Evolutionary conservation across 352 stramenopile species (phyloP).

Genomic region (Pilasporangium apinafurcum): DNA sequence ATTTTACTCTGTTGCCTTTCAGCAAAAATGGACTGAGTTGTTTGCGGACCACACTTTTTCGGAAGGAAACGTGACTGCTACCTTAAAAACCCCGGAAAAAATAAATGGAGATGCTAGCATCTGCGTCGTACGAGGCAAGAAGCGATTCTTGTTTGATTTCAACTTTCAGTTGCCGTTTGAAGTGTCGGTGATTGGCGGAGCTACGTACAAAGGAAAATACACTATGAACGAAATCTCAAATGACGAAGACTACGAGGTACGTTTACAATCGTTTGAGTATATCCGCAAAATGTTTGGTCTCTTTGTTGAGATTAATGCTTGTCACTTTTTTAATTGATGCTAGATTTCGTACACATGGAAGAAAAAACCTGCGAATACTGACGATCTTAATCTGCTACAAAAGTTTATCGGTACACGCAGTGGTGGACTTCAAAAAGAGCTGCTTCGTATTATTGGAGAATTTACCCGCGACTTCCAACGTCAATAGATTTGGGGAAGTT

Average conservation of each 20-base stretch:
- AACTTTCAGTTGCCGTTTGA: slow-evolving; percentile 72
- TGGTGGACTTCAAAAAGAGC: slow-evolving; percentile 55
- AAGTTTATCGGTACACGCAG: slow-evolving; percentile 39
- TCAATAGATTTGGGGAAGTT: slow-evolving; percentile 56
- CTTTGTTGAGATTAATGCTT: background rate
- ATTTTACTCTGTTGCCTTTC: background rate
- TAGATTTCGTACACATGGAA: slow-evolving; percentile 53
- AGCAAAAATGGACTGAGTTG: slow-evolving; percentile 56
- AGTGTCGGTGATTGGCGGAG: slow-evolving; percentile 37
- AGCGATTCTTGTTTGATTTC: slow-evolving; percentile 86
- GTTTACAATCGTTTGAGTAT: no score
- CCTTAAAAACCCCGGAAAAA: slow-evolving; percentile 59
- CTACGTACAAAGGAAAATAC: slow-evolving; percentile 57
- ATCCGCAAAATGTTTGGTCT: no score
- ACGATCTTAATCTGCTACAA: slow-evolving; percentile 36
- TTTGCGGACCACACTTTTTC: slow-evolving; percentile 32
- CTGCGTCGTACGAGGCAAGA: slow-evolving; percentile 85
- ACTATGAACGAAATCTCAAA: slow-evolving; percentile 83
- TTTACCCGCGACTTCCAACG: slow-evolving; percentile 63
- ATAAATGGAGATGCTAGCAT: slow-evolving; percentile 82
- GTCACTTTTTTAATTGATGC: background rate
- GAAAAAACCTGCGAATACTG: slow-evolving; percentile 38
- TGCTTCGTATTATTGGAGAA: slow-evolving; percentile 46
- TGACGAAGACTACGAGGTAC: slow-evolving; percentile 83
- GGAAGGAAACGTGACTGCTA: slow-evolving; percentile 33